Evolutionary conservation across 1,139 yeast genomes (phyloP).

Genomic region (Lodderomyces pseudojiufengensis): DNA sequence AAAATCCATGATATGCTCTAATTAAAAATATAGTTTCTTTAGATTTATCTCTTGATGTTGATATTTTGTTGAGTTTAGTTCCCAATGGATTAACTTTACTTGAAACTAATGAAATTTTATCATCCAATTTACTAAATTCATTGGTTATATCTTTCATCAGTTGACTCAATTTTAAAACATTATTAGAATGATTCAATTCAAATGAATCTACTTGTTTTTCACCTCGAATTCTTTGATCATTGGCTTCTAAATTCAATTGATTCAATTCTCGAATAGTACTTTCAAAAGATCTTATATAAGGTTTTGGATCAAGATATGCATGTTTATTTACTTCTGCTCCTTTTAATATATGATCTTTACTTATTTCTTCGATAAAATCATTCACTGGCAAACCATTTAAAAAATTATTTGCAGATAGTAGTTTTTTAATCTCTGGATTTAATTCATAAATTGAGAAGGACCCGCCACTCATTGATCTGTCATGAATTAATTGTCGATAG

Average conservation of each 20-base stretch:
- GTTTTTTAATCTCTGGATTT: conserved; percentile 67
- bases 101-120: conserved; percentile 55
- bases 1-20: conserved; percentile 73
- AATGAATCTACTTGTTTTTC: conserved; percentile 57
- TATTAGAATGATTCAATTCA: conserved; percentile 66
- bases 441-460: conserved; percentile 47
- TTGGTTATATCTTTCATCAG: conserved; percentile 42
- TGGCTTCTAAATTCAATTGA: conserved; percentile 53
- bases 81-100: conserved; percentile 72
- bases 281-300: conserved; percentile 91
- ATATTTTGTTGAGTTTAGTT: conserved; percentile 65
- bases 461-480: conserved; percentile 3
- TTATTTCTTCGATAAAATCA: conserved; percentile 79
- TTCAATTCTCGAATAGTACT: conserved; percentile 73
- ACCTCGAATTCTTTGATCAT: conserved; percentile 42
- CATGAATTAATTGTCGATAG: too few species aligned
- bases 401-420: conserved; percentile 70
- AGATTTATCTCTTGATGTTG: conserved; percentile 75
- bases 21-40: conserved; percentile 70
- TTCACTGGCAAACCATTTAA: conserved; percentile 66
- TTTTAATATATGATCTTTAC: conserved; percentile 62
- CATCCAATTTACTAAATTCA: conserved; percentile 57
- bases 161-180: conserved; percentile 55
- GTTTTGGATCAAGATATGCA: conserved; percentile 79
- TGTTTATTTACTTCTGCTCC: conserved; percentile 53